Evolutionary conservation across 1,284 basidiomycete species (phyloP), one percentile per base, ranked within the genome.

Genomic region (Marasmius tenuissimus): DNA sequence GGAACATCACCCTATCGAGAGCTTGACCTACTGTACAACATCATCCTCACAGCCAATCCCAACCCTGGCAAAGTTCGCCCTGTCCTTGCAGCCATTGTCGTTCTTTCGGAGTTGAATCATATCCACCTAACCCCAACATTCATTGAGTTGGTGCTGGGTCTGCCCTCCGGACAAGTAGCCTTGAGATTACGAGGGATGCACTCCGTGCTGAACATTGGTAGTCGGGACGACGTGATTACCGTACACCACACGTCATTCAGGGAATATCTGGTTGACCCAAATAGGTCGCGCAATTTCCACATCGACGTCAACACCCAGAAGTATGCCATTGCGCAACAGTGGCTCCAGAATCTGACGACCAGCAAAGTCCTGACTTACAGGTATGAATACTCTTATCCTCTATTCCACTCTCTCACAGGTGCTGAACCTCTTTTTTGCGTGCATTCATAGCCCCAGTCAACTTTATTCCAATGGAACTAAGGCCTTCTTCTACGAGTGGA

Each of bases 11-110:
- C 56, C 22, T 59, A 52, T 52, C 20, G 16, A 16, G 57, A 64
- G 12, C 60, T 62, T 6, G 63, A 64, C 50, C 42, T 34, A 42
- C 50, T 64, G 5, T 64, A 64, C 27, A 50, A 48, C 5, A 56
- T 56, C 33, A 61, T 64, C 11, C 42, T 64, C 12, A 59, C 58
- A 1, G 11, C 48, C 18, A 39, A 39, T 42, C n/a, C 58, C 8
- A 50, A 37, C 9, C 33, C 9, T 5, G 11, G 4, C 20, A 34
- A 52, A 18, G 16, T 51, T 51, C 33, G 45, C 38, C 47, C 18
- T 5, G 10, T 18, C 10, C 48, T 49, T 49, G 10, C 48, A 49
- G 11, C 10, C 10, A 20, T 20, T 6, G 5, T 27, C 2, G 18
- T 3, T 3, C 18, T 18, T 5, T 20, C 10, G 11, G 10, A 20